A percentile compares a stretch with the other conserved stretches of the same genome.
Evolutionary conservation across 2,329 filamentous ascomycete species (phyloP).

Genomic region (Aspergillus novofumigatus): DNA sequence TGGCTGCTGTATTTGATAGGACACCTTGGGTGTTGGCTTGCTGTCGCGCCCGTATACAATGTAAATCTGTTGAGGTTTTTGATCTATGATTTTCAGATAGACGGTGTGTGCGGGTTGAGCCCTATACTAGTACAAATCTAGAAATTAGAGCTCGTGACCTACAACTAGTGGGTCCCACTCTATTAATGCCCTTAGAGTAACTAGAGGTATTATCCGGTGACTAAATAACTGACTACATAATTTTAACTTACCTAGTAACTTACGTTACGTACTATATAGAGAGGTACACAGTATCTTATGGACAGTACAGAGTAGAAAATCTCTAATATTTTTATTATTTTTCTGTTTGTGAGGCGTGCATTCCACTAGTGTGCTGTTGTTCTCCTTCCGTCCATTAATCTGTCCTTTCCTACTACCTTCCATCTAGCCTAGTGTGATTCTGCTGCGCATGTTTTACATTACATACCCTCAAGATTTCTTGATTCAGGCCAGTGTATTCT

Average conservation of each 20-base stretch:
- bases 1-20: constrained; percentile 40
- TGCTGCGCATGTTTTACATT: not conserved
- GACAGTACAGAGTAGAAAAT: too few species aligned
- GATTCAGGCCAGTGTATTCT: not conserved
- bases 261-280: too few species aligned
- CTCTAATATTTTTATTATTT: not conserved
- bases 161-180: constrained; percentile 7
- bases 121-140: constrained; percentile 37
- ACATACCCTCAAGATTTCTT: not conserved
- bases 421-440: not conserved
- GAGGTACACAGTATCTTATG: too few species aligned
- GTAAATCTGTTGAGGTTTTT: constrained; percentile 34
- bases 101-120: constrained; percentile 43
- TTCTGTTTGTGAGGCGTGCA: not conserved
- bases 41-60: constrained; percentile 38
- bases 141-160: constrained; percentile 5
- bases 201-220: too few species aligned
- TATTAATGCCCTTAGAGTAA: not conserved
- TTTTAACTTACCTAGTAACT: too few species aligned
- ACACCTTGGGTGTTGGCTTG: constrained; percentile 38
- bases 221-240: too few species aligned
- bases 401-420: not conserved
- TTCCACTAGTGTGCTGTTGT: not conserved
- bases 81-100: constrained; percentile 38
- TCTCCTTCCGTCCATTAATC: not conserved